Evolutionary conservation across 2,329 filamentous ascomycete genomes (phyloP), one percentile per base, ranked within the genome.

Genomic region (Pseudogymnoascus sp.): DNA sequence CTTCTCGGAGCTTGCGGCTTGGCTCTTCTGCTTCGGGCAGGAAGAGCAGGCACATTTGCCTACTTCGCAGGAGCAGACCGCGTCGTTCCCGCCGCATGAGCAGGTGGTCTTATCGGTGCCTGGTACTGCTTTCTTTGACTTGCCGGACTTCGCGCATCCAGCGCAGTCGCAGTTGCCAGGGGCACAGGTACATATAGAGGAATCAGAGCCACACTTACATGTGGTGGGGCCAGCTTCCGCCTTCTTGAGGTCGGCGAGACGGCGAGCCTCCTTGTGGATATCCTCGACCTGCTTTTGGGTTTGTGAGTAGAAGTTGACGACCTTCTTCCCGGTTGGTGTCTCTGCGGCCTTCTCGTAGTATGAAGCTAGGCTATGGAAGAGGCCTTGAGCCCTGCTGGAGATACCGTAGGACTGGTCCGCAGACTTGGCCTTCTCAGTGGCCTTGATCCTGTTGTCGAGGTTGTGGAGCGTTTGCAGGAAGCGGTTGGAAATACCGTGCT

Each of bases 261-360:
- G 85, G 64, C 87, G 82, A 30, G 94, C 94, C 80, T 99, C 94
- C 63, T 80, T 82, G 76, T 99, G 94, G 52, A 99, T 94, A 71
- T 99, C 94, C 68, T 90, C 81, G 30, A 96, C 91, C 75, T 97
- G 92, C 77, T 90, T 90, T 72, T 88, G 85, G 64, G 89, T 83
- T 67, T 90, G 80, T 6, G 85, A 81, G 76, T 99, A 99, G 77
- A 99, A 99, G 64, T 86, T 79, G 67, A 89, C 88, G 63, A 99
- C 77, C 75, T 88, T 90, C 78, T 92, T 84, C 67, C 94, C 94
- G 1, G 91, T 95, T 8, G 91, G 90, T 0, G 91, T 95, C 71
- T 81, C 86, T 61, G 86, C 78, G 2, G 92, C 92, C 81, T 95
- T 95, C 76, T 97, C 92, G 71, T 96, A 97, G 82, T 97, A 99